Evolutionary conservation across 2,329 filamentous ascomycete species (phyloP), one percentile per base, ranked within the genome.

Genomic region (Diaporthe vaccinii): DNA sequence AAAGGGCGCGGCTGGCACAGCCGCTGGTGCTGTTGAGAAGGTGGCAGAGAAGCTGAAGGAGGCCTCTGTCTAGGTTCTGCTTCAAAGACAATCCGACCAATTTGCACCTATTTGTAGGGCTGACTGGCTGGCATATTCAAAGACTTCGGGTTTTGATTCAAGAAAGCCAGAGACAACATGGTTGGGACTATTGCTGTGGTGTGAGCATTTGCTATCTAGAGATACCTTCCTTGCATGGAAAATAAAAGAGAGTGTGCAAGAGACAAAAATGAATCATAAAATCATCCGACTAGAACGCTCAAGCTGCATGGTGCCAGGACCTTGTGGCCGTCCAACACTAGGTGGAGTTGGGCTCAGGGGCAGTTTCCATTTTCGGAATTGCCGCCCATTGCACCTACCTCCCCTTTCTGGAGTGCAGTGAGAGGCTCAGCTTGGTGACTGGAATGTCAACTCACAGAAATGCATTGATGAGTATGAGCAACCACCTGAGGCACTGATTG

Each of bases 1-100:
- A 14, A 73, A 75, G 74, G 67, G 57, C 15, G 76, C 77, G 22
- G 77, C 76, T 34, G 70, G 62, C 49, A 73, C 78, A 25, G 76
- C 72, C 3, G 74, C 77, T 12, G 77, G 76, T 28, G 77, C 76
- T 8, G 80, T 81, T 61, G 76, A 74, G 59, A 74, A 80, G 73
- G 75, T 78, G 12, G 79, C 80, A 3, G 80, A 82, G 41, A 80
- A 80, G 77, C 76, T 82, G 73, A 79, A 80, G 78, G 73, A 80
- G 46, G 78, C 79, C 71, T 78, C 76, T 59, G 79, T 82, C 62
- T 81, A 79, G 69, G 41, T 34, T 57, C 31, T 59, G 14, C 34
- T 68, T 53, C 20, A 10, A 31, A 3, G 25, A 25, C 14, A 36
- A 72, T 25, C 20, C n/a, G 34, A 51, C 4, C 28, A 44, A 3